Conservation (phyloP, 1,139 yeast genomes). For the Wickerhamiella infanticola region DNA sequence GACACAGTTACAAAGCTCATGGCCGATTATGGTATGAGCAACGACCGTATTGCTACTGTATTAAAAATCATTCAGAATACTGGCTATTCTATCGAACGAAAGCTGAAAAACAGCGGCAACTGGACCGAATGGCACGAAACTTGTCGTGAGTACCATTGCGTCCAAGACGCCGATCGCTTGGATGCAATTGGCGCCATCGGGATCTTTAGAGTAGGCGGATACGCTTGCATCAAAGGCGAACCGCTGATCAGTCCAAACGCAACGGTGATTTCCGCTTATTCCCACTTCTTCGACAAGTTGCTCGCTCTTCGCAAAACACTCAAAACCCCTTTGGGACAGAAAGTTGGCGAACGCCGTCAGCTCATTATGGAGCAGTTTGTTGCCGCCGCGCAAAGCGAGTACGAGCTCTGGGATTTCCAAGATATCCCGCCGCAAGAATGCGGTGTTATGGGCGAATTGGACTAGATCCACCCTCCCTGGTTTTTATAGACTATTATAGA, state of each 20-base stretch:
- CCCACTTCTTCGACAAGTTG: conserved; percentile 23
- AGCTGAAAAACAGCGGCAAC: conserved; percentile 14
- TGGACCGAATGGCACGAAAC: conserved; percentile 18
- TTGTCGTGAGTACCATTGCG: conserved; percentile 21
- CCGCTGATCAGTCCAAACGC: conserved; percentile 16
- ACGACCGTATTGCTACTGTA: conserved; percentile 14
- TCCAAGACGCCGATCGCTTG: conserved; percentile 27
- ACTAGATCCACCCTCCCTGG: not conserved
- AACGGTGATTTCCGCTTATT: conserved; percentile 11
- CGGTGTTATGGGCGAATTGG: not conserved
- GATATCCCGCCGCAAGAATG: not conserved
- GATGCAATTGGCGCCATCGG: conserved; percentile 28
- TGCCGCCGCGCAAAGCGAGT: not conserved
- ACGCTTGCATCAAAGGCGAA: conserved; percentile 19
- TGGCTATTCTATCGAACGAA: conserved; percentile 22
- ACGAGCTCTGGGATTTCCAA: not conserved
- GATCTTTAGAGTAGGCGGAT: conserved; percentile 24
- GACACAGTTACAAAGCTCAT: conserved; percentile 11
- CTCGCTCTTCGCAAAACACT: conserved; percentile 18
- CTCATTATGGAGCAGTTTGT: conserved; percentile 16
- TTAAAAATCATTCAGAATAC: conserved; percentile 18
- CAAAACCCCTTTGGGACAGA: conserved; percentile 20
- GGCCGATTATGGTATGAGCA: conserved; percentile 13
- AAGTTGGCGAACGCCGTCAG: conserved; percentile 18
- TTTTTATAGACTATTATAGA: not conserved